Evolutionary conservation across 768 basidiomycete genomes (phyloP).

Genomic region (Terana coerulea): DNA sequence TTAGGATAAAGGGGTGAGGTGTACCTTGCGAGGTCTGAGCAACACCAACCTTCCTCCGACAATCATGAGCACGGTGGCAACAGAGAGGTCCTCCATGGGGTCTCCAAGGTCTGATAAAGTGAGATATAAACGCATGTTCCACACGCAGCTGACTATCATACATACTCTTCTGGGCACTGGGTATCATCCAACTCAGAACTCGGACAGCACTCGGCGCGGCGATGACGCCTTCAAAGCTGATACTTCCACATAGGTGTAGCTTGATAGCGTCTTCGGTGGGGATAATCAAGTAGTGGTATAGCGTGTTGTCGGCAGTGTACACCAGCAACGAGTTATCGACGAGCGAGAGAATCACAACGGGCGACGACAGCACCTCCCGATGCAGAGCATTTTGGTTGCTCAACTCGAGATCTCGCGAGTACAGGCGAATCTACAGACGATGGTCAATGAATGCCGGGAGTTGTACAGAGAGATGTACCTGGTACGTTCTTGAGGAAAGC

Average conservation of each 20-base stretch:
- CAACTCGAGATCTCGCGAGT: constrained; percentile 89
- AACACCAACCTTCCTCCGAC: constrained; percentile 90
- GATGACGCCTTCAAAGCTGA: constrained; percentile 90
- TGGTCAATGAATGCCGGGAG: not conserved
- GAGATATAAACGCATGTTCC: constrained; percentile 3
- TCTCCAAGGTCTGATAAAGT: constrained; percentile 79
- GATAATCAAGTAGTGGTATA: constrained; percentile 88
- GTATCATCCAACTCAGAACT: constrained; percentile 97
- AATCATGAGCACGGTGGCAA: constrained; percentile 94
- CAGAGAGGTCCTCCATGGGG: constrained; percentile 86
- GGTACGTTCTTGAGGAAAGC: constrained; percentile 68
- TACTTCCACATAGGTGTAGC: constrained; percentile 90
- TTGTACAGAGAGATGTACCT: constrained; percentile 40
- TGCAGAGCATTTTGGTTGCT: constrained; percentile 80
- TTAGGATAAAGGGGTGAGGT: too few relatives aligned
- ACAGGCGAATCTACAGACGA: constrained; percentile 74
- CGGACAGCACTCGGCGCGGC: constrained; percentile 78
- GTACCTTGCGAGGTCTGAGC: constrained; percentile 86
- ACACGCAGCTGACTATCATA: constrained; percentile 7
- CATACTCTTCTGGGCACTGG: constrained; percentile 87
- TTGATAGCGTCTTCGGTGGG: constrained; percentile 81
- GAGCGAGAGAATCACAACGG: constrained; percentile 83
- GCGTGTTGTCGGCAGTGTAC: constrained; percentile 91
- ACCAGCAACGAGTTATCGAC: constrained; percentile 94
- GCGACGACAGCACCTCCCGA: constrained; percentile 69